These are phyloP conservation scores for Houttuynia cordata DNA, from an alignment of 164 flowering plant genomes.

Conservation along the genomic window DNA sequence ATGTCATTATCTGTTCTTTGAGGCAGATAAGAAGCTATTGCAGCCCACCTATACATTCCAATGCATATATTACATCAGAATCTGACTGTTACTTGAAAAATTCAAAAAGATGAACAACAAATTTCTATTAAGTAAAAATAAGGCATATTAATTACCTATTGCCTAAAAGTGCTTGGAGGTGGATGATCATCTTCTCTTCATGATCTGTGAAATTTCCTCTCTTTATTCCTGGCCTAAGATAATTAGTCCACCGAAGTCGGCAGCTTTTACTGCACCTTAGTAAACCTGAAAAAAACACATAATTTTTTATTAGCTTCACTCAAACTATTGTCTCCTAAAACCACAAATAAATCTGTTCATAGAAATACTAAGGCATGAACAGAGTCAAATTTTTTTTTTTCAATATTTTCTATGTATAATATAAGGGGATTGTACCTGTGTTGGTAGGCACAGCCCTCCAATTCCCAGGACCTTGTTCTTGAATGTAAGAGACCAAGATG, in stretches of 20 bases:
- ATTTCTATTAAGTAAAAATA: neutral
- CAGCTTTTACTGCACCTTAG: conserved; percentile 88
- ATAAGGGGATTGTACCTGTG: conserved; percentile 32
- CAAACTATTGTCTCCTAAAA: no score
- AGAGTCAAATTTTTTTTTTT: conserved; percentile 7
- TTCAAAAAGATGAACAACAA: neutral
- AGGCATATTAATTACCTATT: conserved; percentile 37
- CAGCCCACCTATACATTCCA: conserved; percentile 64
- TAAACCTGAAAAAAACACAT: conserved; percentile 35
- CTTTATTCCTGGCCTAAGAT: conserved; percentile 85
- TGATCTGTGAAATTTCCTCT: conserved; percentile 79
- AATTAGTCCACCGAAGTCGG: conserved; percentile 90
- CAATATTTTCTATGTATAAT: no score
- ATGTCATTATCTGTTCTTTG: conserved; percentile 83
- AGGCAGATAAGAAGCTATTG: conserved; percentile 90
- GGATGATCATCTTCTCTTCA: conserved; percentile 94
- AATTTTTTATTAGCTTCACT: no score
- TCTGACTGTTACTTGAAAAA: neutral
- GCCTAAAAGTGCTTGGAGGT: conserved; percentile 91
- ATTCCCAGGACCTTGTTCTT: conserved; percentile 87
- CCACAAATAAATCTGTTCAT: no score
- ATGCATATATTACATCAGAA: no score
- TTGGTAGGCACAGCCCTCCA: conserved; percentile 91
- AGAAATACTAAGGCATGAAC: neutral
- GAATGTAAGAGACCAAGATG: conserved; percentile 77